Conservation (phyloP, 2,329 filamentous ascomycete genomes). For the Incumbomyces delicatus region DNA sequence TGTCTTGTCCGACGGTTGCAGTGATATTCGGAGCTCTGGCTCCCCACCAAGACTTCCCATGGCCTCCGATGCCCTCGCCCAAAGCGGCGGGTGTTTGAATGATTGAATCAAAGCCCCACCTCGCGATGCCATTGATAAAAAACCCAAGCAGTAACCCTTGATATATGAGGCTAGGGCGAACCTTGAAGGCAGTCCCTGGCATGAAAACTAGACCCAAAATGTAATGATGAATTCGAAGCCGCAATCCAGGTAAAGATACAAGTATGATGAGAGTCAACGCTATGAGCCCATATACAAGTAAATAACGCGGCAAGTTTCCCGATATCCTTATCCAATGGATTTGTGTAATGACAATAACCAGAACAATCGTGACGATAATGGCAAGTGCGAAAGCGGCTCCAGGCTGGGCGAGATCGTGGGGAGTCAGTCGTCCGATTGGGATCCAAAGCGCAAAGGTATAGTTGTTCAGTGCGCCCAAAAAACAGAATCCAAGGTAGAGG, state of each 20-base stretch:
- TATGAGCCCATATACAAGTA: conserved; percentile 67
- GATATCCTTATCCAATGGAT: conserved; percentile 80
- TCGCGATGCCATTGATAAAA: conserved; percentile 85
- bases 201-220: conserved; percentile 78
- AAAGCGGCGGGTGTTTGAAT: conserved; percentile 71
- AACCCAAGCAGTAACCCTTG: conserved; percentile 83
- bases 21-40: conserved; percentile 46
- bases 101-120: conserved; percentile 87
- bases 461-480: conserved; percentile 86
- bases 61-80: conserved; percentile 38
- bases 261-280: conserved; percentile 57
- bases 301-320: conserved; percentile 65
- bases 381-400: conserved; percentile 76
- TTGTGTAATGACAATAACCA: conserved; percentile 61
- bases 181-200: conserved; percentile 82
- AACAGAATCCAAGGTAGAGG: conserved; percentile 80
- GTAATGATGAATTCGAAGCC: conserved; percentile 88
- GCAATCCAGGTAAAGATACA: conserved; percentile 63
- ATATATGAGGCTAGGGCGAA: conserved; percentile 70
- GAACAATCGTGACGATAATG: conserved; percentile 62
- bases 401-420: conserved; percentile 83
- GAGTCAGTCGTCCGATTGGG: conserved; percentile 82
- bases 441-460: conserved; percentile 85
- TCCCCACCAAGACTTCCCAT: conserved; percentile 35
- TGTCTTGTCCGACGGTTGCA: conserved; percentile 13